Conservation (phyloP, 202 grass and related monocot species). For the Zoysia matrella region DNA sequence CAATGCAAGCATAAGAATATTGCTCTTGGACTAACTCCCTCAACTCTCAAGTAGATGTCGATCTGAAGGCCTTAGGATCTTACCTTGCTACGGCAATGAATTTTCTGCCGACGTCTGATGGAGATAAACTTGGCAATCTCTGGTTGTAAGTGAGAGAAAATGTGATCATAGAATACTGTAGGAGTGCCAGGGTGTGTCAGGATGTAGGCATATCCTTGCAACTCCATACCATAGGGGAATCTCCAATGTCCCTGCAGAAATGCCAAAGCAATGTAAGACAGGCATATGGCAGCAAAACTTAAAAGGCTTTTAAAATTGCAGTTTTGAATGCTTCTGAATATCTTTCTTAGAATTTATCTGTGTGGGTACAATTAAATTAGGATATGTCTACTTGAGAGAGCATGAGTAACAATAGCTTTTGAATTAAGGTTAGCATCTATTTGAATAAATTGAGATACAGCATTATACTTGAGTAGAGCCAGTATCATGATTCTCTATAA, state of each 20-base stretch:
- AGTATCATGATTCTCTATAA: constrained; percentile 98
- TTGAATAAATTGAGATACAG: constrained; percentile 7
- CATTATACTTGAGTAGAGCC: constrained; percentile 89
- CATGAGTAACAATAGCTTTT: background rate
- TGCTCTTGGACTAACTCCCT: background rate
- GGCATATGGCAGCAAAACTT: constrained; percentile 9
- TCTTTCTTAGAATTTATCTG: constrained; percentile 10
- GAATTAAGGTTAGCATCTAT: background rate
- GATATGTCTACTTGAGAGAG: background rate
- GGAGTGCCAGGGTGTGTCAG: constrained; percentile 97
- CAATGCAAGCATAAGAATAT: constrained; percentile 30
- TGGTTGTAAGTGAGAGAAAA: constrained; percentile 79
- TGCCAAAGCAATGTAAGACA: constrained; percentile 31
- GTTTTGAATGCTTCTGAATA: background rate
- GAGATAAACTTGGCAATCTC: constrained; percentile 81
- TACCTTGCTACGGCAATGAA: constrained; percentile 95
- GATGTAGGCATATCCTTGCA: constrained; percentile 99
- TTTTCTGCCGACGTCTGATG: constrained; percentile 59
- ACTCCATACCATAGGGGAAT: constrained; percentile 88
- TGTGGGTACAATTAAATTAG: constrained; percentile 18
- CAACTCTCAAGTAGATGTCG: background rate
- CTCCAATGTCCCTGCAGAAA: constrained; percentile 93
- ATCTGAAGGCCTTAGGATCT: background rate
- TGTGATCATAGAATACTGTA: constrained; percentile 90
- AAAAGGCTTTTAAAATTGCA: background rate